phyloP scores from a whole-genome alignment of 2,329 filamentous ascomycete species.

The Cordyceps pruinosa region DNA sequence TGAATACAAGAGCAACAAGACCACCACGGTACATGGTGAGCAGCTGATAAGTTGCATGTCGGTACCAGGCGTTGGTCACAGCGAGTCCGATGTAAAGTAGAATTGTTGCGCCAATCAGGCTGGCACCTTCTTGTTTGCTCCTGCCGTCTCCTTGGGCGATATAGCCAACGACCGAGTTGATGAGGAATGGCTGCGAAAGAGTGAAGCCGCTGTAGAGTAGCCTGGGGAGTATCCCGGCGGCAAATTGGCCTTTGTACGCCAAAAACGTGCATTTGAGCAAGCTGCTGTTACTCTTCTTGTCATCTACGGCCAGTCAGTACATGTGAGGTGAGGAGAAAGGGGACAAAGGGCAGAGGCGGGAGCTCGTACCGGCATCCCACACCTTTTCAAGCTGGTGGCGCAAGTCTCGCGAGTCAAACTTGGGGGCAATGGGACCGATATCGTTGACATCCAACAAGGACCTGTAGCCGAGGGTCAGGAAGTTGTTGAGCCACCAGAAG shows the following conservation, averaged over 20 bases:
- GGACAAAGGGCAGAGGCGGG: not conserved
- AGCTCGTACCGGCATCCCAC: conserved; percentile 19
- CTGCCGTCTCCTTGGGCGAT: conserved; percentile 21
- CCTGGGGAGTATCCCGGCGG: conserved; percentile 29
- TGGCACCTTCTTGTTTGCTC: conserved; percentile 21
- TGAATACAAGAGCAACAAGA: conserved; percentile 41
- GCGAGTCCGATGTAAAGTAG: conserved; percentile 37
- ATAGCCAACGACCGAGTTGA: conserved; percentile 28
- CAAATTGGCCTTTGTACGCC: conserved; percentile 24
- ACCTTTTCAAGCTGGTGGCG: conserved; percentile 15
- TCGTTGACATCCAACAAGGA: conserved; percentile 20
- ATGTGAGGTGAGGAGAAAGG: not conserved
- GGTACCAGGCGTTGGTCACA: conserved; percentile 25
- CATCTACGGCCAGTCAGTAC: conserved; percentile 10
- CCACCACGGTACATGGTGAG: conserved; percentile 31
- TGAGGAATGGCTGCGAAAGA: conserved; percentile 40
- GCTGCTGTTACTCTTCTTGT: conserved; percentile 17
- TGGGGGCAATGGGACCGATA: conserved; percentile 22
- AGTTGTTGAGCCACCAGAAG: conserved; percentile 30
- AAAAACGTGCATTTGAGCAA: conserved; percentile 22
- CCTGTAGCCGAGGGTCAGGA: conserved; percentile 23
- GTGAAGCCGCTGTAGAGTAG: conserved; percentile 33
- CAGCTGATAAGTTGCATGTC: conserved; percentile 29
- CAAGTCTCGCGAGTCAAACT: conserved; percentile 21
- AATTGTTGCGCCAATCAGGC: conserved; percentile 34